Conservation (phyloP, 2,329 filamentous ascomycete genomes). For the Colletotrichum lupini region DNA sequence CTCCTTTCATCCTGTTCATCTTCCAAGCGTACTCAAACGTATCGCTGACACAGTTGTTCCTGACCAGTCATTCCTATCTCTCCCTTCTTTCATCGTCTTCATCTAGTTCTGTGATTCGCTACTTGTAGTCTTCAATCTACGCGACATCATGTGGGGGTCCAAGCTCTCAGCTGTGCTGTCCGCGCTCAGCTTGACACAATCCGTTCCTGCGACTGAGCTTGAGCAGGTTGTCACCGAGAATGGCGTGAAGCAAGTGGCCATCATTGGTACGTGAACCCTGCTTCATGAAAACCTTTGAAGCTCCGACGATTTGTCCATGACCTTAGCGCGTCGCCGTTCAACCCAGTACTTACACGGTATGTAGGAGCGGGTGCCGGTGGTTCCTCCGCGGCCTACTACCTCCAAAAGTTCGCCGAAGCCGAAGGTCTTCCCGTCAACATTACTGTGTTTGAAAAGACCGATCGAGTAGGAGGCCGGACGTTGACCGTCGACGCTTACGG, state of each 20-base stretch:
- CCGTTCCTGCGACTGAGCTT: constrained; percentile 30
- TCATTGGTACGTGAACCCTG: constrained; percentile 40
- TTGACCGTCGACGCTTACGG: constrained; percentile 85
- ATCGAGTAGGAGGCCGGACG: constrained; percentile 84
- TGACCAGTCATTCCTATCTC: background rate
- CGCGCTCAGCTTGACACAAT: constrained; percentile 34
- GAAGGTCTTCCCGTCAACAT: constrained; percentile 76
- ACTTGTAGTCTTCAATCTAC: background rate
- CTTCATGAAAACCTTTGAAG: background rate
- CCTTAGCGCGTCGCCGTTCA: background rate
- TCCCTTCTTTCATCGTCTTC: background rate
- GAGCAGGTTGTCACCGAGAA: constrained; percentile 36
- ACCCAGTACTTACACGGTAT: background rate
- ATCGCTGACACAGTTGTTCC: background rate
- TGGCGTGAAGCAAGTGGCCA: constrained; percentile 40
- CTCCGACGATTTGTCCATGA: background rate
- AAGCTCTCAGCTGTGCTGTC: constrained; percentile 37
- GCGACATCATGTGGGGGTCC: constrained; percentile 31
- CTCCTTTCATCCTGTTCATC: constrained; percentile 16
- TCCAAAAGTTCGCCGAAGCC: constrained; percentile 76
- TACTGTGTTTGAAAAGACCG: constrained; percentile 85
- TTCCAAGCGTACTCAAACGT: background rate
- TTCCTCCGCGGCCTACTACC: constrained; percentile 85
- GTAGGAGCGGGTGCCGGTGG: constrained; percentile 90
- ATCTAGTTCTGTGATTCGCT: background rate